A percentile compares a stretch with the other conserved stretches of the same genome.
These are phyloP conservation scores for Coemansia sp. DNA, from an alignment of 192 early-diverging fungal species.

Conservation along the genomic window DNA sequence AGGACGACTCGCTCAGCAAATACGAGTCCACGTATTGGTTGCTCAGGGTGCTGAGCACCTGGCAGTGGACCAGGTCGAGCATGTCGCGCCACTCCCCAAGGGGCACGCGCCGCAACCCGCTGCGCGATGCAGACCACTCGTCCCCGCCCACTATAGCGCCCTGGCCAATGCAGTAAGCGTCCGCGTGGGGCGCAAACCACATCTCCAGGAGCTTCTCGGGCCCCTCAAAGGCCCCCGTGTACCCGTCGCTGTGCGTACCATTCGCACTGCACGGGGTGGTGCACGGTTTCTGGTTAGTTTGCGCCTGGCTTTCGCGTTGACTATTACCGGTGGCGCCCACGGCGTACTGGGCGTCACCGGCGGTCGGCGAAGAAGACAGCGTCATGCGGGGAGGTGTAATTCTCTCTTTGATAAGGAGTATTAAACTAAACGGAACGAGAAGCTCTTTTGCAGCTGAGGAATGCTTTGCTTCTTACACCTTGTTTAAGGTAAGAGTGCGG, in stretches of 20 bases:
- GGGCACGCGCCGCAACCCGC: constrained; percentile 73
- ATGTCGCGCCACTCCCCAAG: constrained; percentile 87
- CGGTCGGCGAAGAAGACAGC: constrained; percentile 40
- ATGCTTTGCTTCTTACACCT: too few species aligned
- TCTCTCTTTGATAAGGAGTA: too few species aligned
- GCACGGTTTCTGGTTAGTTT: constrained; percentile 29
- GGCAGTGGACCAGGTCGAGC: constrained; percentile 91
- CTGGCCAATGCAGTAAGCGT: constrained; percentile 21
- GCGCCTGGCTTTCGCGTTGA: constrained; percentile 24
- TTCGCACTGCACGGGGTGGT: constrained; percentile 47
- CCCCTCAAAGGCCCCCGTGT: constrained; percentile 82
- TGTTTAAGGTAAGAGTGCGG: too few species aligned
- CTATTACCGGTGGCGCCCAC: constrained; percentile 52
- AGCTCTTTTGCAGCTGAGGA: too few species aligned
- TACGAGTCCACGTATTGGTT: constrained; percentile 89
- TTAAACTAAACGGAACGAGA: too few species aligned
- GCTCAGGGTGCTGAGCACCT: constrained; percentile 80
- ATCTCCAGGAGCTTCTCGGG: constrained; percentile 98
- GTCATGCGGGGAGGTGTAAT: too few species aligned
- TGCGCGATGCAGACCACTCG: constrained; percentile 34
- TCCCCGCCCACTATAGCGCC: constrained; percentile 19
- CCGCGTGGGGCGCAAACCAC: constrained; percentile 70
- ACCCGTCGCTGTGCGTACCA: constrained; percentile 51
- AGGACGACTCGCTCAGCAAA: constrained; percentile 93
- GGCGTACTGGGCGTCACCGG: constrained; percentile 51